A percentile compares a stretch with the other conserved stretches of the same genome.
Conservation (phyloP, 768 basidiomycete species). For the Cyathus striatus region DNA sequence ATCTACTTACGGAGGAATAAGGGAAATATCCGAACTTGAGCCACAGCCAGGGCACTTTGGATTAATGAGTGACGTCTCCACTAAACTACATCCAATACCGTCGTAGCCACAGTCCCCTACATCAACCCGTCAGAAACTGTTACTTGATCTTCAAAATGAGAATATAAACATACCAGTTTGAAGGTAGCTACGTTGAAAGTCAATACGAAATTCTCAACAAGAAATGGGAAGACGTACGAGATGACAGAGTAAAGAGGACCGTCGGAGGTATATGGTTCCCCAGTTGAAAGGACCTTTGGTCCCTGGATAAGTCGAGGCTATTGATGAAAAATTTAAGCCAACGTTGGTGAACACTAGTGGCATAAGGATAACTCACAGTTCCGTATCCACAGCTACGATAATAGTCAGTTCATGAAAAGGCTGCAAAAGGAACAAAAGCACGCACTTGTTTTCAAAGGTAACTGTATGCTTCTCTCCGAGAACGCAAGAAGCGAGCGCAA, state of each 20-base stretch:
- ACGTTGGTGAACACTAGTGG: neutral
- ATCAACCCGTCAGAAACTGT: slow-evolving; percentile 4
- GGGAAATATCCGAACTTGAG: slow-evolving; percentile 41
- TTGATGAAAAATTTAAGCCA: slow-evolving; percentile 16
- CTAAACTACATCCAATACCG: slow-evolving; percentile 39
- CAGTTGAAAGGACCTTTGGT: slow-evolving; percentile 27
- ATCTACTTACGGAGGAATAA: slow-evolving; percentile 43
- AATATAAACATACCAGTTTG: slow-evolving; percentile 29
- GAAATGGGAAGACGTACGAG: slow-evolving; percentile 26
- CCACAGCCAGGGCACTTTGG: slow-evolving; percentile 36
- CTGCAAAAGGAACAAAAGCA: neutral
- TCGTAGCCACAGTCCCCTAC: slow-evolving; percentile 37
- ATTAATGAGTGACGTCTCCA: slow-evolving; percentile 45
- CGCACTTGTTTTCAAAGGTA: slow-evolving; percentile 39
- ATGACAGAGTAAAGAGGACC: slow-evolving; percentile 31
- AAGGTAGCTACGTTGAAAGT: slow-evolving; percentile 26
- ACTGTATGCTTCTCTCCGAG: slow-evolving; percentile 40
- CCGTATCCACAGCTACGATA: slow-evolving; percentile 12
- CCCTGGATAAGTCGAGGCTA: slow-evolving; percentile 31
- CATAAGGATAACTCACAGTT: slow-evolving; percentile 7
- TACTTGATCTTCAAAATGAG: slow-evolving; percentile 2
- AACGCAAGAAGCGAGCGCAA: slow-evolving; percentile 9
- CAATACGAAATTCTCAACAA: neutral
- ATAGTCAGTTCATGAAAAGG: neutral
- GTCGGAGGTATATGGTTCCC: slow-evolving; percentile 28